Conservation (phyloP, 1,284 basidiomycete genomes). For the Fomitopsis palustris region DNA sequence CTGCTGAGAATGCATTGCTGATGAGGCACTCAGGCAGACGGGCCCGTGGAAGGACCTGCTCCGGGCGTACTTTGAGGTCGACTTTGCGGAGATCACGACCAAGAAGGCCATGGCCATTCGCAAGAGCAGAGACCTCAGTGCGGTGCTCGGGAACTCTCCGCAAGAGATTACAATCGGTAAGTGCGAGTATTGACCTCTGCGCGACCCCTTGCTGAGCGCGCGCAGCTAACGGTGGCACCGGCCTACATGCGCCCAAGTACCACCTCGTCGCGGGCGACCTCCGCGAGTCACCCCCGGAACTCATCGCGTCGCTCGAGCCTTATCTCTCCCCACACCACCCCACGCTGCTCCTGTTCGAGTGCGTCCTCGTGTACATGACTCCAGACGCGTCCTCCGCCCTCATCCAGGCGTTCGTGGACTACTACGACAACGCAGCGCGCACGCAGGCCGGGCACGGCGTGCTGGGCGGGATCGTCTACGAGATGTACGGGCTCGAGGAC, state of each 20-base stretch:
- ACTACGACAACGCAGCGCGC: conserved; percentile 34
- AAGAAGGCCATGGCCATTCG: conserved; percentile 83
- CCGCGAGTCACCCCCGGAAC: conserved; percentile 45
- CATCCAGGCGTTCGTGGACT: conserved; percentile 73
- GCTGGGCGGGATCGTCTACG: conserved; percentile 73
- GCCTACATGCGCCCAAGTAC: conserved; percentile 64
- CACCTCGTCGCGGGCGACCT: conserved; percentile 77
- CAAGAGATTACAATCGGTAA: conserved; percentile 42
- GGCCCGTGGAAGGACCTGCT: conserved; percentile 45
- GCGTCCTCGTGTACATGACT: conserved; percentile 87
- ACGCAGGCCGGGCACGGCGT: conserved; percentile 14
- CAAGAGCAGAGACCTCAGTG: conserved; percentile 60
- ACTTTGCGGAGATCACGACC: conserved; percentile 82
- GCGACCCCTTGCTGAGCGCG: background rate
- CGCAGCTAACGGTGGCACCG: conserved; percentile 66
- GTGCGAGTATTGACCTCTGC: background rate
- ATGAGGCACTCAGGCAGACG: conserved; percentile 38
- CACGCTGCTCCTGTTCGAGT: conserved; percentile 87
- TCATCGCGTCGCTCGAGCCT: conserved; percentile 35
- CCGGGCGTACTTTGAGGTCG: conserved; percentile 80
- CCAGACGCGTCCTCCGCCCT: conserved; percentile 56
- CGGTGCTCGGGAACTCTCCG: conserved; percentile 48
- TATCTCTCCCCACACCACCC: conserved; percentile 66
- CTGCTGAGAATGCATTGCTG: background rate
- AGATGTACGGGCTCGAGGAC: conserved; percentile 87